Base-by-base conservation (phyloP, 2,329 filamentous ascomycete species). In the Westerdykella aurantiaca region DNA sequence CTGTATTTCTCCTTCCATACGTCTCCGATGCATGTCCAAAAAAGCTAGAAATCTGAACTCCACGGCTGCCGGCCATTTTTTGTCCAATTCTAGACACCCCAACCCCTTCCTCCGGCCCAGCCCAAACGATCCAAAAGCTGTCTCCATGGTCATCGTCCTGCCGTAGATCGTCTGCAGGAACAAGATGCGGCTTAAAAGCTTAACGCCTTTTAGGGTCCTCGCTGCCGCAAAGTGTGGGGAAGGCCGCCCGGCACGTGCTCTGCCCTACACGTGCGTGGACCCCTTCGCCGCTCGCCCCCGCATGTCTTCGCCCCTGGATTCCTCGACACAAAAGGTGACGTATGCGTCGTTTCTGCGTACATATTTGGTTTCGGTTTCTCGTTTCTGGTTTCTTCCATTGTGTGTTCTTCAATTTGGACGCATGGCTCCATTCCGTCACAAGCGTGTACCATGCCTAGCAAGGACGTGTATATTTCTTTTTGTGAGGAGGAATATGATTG, bases 131-230 rank as follows among this genome's bases (percentile, higher is more conserved):
- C 40, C 44, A 51, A 47, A 45, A 46, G 43, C 43, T 44, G 13
- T 35, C 33, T 35, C 11, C 6, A 13, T 14, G 33, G 10, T 35
- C 33, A 14, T 35, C n/a, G 17, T 35, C 33, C 55, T 58, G 60
- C 54, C 47, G 52, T 48, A 51, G 53, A 62, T 63, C 60, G 50
- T 39, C 52, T 60, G 62, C 58, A 64, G 61, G 60, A 56, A 61
- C 60, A 5, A 56, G 44, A 55, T 63, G 60, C 57, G 60, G 59
- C 60, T 64, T 50, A 56, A 63, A 63, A 61, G 61, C 63, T 64
- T 62, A 57, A 55, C 31, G 48, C 44, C 40, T 43, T 50, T 58
- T 38, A 53, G 50, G 40, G 43, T 50, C 46, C 44, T 54, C 46
- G 50, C 49, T 55, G 58, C 49, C 53, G 49, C 42, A 40, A 34